phyloP scores from a whole-genome alignment of 805 yeast genomes.

The Zygotorulaspora florentina region DNA sequence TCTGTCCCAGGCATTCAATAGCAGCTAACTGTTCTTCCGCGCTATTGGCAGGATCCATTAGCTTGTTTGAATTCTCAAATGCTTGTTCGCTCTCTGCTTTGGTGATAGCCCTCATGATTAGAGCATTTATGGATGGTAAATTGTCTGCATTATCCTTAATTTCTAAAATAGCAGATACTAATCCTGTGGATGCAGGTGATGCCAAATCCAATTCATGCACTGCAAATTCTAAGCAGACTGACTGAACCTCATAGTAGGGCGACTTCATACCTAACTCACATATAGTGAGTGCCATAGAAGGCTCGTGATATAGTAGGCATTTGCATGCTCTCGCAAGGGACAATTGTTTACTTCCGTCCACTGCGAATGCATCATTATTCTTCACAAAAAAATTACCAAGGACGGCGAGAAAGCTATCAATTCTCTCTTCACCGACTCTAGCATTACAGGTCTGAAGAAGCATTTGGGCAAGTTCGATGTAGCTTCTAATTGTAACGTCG shows the following conservation, averaged over 20 bases:
- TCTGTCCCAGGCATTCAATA: conserved; percentile 49
- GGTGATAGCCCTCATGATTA: conserved; percentile 37
- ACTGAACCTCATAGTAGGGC: conserved; percentile 43
- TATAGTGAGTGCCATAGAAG: conserved; percentile 24
- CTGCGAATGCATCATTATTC: conserved; percentile 24
- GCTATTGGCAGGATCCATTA: conserved; percentile 34
- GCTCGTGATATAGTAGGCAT: conserved; percentile 30
- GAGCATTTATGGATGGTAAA: conserved; percentile 46
- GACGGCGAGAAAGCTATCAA: conserved; percentile 8
- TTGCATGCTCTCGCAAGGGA: conserved; percentile 36
- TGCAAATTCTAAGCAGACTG: conserved; percentile 38
- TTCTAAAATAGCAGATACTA: conserved; percentile 18
- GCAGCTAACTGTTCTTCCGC: conserved; percentile 48
- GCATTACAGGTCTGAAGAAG: conserved; percentile 10
- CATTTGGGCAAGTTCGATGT: conserved; percentile 26
- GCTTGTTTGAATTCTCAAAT: conserved; percentile 19
- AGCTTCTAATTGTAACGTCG: conserved; percentile 36
- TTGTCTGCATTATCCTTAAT: conserved; percentile 25
- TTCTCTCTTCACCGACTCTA: neutral
- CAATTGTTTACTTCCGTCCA: conserved; percentile 51
- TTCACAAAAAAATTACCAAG: conserved; percentile 38
- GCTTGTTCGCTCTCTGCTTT: conserved; percentile 18
- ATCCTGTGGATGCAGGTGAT: conserved; percentile 1
- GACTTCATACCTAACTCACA: conserved; percentile 38
- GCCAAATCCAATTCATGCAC: conserved; percentile 4